Evolutionary conservation across 352 stramenopile species (phyloP).

Genomic region (Vaucheria bursata): DNA sequence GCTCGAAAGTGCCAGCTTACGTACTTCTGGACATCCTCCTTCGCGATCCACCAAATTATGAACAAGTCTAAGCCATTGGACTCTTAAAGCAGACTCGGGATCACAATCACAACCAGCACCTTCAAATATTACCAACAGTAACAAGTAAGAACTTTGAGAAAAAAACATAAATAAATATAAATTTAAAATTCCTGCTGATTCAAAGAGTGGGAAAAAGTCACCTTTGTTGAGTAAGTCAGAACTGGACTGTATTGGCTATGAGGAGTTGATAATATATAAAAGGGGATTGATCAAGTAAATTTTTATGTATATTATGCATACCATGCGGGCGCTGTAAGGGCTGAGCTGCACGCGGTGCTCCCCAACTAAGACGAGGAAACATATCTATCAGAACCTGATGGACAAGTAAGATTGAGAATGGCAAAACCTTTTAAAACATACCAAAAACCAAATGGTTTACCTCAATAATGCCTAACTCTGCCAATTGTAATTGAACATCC

Average conservation of each 20-base stretch:
- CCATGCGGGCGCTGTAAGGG: constrained; percentile 16
- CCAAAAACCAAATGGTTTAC: no score
- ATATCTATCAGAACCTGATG: constrained; percentile 81
- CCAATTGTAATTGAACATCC: constrained; percentile 54
- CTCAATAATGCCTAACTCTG: constrained; percentile 71
- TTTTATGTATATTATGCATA: no score
- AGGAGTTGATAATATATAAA: no score
- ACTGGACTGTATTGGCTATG: no score
- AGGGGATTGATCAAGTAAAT: no score
- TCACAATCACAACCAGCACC: constrained; percentile 79
- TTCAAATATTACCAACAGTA: not conserved
- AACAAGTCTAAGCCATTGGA: constrained; percentile 86
- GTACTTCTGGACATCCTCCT: not conserved
- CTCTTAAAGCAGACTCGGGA: constrained; percentile 81
- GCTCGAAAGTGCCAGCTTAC: not conserved
- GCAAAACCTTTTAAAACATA: no score
- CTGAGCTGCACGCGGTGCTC: not conserved
- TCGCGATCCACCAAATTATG: constrained; percentile 93
- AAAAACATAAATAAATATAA: no score
- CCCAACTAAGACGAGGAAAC: constrained; percentile 70
- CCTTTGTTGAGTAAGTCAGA: no score
- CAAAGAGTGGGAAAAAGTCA: no score
- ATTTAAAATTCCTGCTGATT: no score
- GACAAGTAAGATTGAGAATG: no score
- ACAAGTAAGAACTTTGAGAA: no score